A percentile compares a stretch with the other conserved stretches of the same genome.
Conservation (phyloP, 2,329 filamentous ascomycete species). For the Epichloe brachyelytri region DNA sequence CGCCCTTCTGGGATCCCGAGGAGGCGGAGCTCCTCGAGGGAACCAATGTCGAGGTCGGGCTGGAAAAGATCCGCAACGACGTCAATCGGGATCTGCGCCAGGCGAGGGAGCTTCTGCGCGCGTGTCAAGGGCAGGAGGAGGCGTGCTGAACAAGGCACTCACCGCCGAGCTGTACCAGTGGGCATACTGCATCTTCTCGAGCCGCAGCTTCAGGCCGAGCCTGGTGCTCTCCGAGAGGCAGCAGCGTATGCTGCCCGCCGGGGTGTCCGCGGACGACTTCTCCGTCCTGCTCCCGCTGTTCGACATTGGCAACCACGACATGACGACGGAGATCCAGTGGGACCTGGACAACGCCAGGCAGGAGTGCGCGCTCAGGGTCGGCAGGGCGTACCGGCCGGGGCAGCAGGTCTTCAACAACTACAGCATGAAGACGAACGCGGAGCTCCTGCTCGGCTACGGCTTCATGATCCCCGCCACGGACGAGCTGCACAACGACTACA, state of each 20-base stretch:
- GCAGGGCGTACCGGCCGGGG: constrained; percentile 32
- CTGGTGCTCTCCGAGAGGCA: constrained; percentile 33
- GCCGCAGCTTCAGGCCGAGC: constrained; percentile 50
- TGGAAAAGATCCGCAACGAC: constrained; percentile 33
- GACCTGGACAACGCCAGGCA: constrained; percentile 27
- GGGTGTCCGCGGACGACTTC: constrained; percentile 39
- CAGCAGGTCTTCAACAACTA: constrained; percentile 59
- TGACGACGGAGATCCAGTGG: constrained; percentile 48
- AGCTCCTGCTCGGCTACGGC: constrained; percentile 51
- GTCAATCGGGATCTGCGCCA: constrained; percentile 33
- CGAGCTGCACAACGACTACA: constrained; percentile 45
- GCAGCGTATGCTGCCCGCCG: constrained; percentile 15
- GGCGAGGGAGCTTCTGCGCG: constrained; percentile 25
- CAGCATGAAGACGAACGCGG: constrained; percentile 60
- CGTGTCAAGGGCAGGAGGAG: constrained; percentile 9
- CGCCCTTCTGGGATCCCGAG: constrained; percentile 49
- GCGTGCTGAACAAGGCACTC: constrained; percentile 20
- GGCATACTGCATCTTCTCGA: constrained; percentile 53
- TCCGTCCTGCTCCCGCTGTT: constrained; percentile 58
- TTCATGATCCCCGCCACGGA: constrained; percentile 40
- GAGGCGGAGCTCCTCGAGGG: constrained; percentile 45
- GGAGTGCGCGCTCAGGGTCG: constrained; percentile 30
- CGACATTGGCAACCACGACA: constrained; percentile 60
- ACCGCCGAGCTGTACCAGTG: constrained; percentile 44
- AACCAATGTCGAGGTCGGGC: constrained; percentile 37